Evolutionary conservation across 2,329 filamentous ascomycete species (phyloP).

Genomic region (Colletotrichum somersetense): DNA sequence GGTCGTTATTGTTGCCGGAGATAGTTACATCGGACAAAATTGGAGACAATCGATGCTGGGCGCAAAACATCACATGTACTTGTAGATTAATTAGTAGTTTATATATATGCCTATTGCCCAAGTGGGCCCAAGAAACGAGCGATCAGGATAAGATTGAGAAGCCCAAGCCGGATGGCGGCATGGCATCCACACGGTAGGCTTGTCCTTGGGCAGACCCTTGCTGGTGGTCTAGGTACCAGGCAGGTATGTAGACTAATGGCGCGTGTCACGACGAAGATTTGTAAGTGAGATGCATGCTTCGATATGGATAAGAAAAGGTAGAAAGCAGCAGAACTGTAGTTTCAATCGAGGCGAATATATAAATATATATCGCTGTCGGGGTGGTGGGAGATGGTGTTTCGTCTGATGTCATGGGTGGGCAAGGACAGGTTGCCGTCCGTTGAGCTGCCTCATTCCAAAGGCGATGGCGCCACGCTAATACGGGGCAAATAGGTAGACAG

Average conservation of each 20-base stretch:
- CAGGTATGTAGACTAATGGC: no score
- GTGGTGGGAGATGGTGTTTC: constrained; percentile 25
- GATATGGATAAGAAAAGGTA: background rate
- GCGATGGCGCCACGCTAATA: constrained; percentile 11
- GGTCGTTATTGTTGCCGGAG: constrained; percentile 23
- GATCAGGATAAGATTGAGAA: background rate
- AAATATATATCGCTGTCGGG: constrained; percentile 1
- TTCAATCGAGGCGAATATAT: background rate
- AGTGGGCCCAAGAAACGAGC: constrained; percentile 7
- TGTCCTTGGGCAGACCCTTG: constrained; percentile 14
- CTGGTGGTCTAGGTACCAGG: background rate
- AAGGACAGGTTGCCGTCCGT: background rate
- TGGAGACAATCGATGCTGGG: constrained; percentile 27
- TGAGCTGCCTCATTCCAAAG: background rate
- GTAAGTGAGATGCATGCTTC: constrained; percentile 9
- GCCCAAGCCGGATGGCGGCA: constrained; percentile 27
- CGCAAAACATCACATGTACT: background rate
- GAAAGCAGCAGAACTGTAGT: background rate
- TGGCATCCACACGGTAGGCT: background rate
- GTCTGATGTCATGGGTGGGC: constrained; percentile 37
- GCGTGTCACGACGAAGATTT: background rate
- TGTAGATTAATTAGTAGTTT: no score
- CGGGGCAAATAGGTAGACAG: background rate
- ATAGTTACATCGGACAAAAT: constrained; percentile 23
- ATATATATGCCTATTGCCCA: background rate